Base-by-base conservation (phyloP, 345 rosid genomes). In the Viola odorata region DNA sequence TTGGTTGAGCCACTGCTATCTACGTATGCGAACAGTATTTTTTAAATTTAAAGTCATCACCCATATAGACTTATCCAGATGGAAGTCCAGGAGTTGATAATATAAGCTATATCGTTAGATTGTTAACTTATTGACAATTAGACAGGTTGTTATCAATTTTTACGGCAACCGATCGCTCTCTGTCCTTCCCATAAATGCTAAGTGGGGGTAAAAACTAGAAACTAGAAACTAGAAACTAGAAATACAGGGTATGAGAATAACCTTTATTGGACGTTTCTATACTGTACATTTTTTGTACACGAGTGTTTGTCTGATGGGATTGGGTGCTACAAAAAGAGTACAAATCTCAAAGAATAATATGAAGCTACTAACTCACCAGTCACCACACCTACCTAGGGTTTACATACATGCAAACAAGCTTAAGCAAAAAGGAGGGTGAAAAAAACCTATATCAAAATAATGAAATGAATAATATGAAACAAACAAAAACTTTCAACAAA, bases 381-480 rank as follows among this genome's bases (percentile, higher is more conserved):
- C 62, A 56, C 32, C 32, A 23, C 32, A 23, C 32, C 32, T 23
- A 23, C 32, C 32, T 23, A 23, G 1, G 52, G 37, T n/a, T 3
- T 10, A 45, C 39, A 44, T 9, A 52, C 53, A 53, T 37, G 23
- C 50, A 57, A 70, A 54, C 59, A 61, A 74, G 3, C 48, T n/a
- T 57, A 37, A 52, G 37, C 8, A 23, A 8, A 16, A 53, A 11
- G 10, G 45, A 53, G 37, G 12, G 7, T 6, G 11, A 32, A 1
- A 51, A 55, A 59, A 62, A 45, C 67, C 72, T 54, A 60, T 53
- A 41, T 45, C 49, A 41, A 80, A 80, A 68, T 74, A 80, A 81
- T 81, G 73, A 68, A 79, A 76, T 59, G 78, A 85, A 82, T 80
- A 85, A 82, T 80, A 65, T 52, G 42, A 53, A 62, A 49, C 45